These are phyloP conservation scores for Madurella fahalii DNA, from an alignment of 2,329 filamentous ascomycete genomes.

Conservation along the genomic window DNA sequence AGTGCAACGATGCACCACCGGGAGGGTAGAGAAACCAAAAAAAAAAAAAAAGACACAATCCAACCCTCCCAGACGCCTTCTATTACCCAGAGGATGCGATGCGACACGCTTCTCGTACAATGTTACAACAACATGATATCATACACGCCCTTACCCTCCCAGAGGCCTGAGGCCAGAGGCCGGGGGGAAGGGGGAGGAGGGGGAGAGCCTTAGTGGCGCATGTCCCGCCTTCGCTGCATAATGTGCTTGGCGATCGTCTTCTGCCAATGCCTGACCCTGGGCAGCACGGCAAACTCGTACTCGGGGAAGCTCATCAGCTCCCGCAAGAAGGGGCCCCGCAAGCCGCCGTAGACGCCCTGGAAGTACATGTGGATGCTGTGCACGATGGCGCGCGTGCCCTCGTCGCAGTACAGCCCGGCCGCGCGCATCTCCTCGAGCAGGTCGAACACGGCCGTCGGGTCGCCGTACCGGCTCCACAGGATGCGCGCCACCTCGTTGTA, in stretches of 20 bases:
- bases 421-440: constrained; percentile 63
- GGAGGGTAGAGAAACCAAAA: background rate
- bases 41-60: background rate
- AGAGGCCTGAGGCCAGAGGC: too few relatives aligned
- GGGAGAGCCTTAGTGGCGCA: too few relatives aligned
- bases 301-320: constrained; percentile 37
- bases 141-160: background rate
- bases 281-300: constrained; percentile 31
- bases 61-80: background rate
- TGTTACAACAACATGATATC: background rate
- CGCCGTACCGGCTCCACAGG: constrained; percentile 58
- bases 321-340: constrained; percentile 28
- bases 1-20: background rate
- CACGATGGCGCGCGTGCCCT: constrained; percentile 40
- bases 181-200: too few relatives aligned
- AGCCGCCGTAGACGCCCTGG: constrained; percentile 18
- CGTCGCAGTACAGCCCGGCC: constrained; percentile 56
- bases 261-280: constrained; percentile 27
- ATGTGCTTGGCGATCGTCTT: constrained; percentile 16
- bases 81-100: background rate
- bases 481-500: constrained; percentile 64
- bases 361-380: constrained; percentile 29
- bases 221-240: background rate
- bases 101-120: background rate
- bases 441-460: constrained; percentile 51